Conservation (phyloP, 345 rosid genomes). For the Dimocarpus longan region DNA sequence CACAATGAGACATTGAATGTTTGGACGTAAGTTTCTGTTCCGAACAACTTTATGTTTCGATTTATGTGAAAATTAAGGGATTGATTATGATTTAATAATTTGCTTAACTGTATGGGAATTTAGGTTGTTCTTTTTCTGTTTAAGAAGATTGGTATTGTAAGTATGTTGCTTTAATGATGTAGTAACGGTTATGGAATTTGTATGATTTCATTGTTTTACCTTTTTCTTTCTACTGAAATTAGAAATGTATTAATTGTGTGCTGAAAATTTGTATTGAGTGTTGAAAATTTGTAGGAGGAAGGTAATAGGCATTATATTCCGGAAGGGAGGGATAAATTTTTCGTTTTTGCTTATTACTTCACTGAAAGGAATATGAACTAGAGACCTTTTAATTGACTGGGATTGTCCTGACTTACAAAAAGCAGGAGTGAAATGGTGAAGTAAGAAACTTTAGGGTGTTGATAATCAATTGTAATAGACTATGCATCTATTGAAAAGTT, state of each 20-base stretch:
- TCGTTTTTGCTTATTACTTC: neutral
- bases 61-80: neutral
- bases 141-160: neutral
- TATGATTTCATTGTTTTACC: neutral
- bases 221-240: neutral
- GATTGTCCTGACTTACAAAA: neutral
- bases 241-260: neutral
- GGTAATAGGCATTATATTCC: neutral
- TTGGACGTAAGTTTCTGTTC: constrained; percentile 71
- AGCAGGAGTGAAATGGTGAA: neutral
- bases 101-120: constrained; percentile 3
- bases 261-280: neutral
- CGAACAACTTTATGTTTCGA: neutral
- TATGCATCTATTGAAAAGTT: neutral
- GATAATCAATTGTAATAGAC: neutral
- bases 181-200: neutral
- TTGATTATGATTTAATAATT: neutral
- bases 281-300: neutral
- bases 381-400: neutral
- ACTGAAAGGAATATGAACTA: neutral
- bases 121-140: neutral
- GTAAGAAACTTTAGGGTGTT: neutral
- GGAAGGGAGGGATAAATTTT: neutral
- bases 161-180: constrained; percentile 6
- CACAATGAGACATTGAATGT: constrained; percentile 95